Percentiles rank a stretch among this genome's conserved stretches.
phyloP scores from a whole-genome alignment of 176 grass and related monocot species.

The maize (Zea mays) region Zm-B73-REFERENCE-NAM-5.0 NC_050098.1:13840001-13840500 shows the following conservation, averaged over 20 bases:
- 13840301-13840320: conserved; percentile 46
- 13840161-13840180: not conserved
- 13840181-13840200: conserved; percentile 16
- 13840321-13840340: conserved; percentile 50
- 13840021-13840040: not conserved
- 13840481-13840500: conserved; percentile 36
- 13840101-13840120: conserved; percentile 24
- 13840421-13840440: conserved; percentile 35
- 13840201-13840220: conserved; percentile 55
- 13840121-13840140: conserved; percentile 3
- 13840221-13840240: conserved; percentile 42
- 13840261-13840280: conserved; percentile 46
- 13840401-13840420: conserved; percentile 47
- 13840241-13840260: conserved; percentile 25
- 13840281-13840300: conserved; percentile 19
- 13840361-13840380: conserved; percentile 26
- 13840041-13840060: conserved; percentile 8
- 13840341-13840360: conserved; percentile 36
- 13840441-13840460: conserved; percentile 39
- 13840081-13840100: conserved; percentile 21
- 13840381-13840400: conserved; percentile 36
- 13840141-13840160: conserved; percentile 11
- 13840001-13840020: conserved; percentile 22
- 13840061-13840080: conserved; percentile 1
- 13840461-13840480: conserved; percentile 48